Conservation (phyloP, 176 grass and related monocot genomes). For the Avena atlantica region DNA sequence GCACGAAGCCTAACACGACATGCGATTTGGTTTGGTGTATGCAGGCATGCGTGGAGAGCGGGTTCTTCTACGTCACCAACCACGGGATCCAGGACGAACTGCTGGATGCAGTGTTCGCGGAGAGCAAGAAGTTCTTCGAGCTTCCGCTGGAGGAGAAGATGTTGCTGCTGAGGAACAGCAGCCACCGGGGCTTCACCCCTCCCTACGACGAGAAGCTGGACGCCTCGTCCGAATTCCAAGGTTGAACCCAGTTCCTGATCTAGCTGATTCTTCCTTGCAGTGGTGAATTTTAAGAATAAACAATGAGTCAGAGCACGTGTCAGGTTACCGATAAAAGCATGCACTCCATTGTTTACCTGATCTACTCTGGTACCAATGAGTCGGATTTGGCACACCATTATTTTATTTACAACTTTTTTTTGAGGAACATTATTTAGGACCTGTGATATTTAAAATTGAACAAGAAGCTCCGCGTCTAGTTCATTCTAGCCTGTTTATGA, state of each 20-base stretch:
- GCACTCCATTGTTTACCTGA: background rate
- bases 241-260: conserved; percentile 27
- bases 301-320: background rate
- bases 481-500: background rate
- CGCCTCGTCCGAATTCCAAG: conserved; percentile 57
- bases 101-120: conserved; percentile 51
- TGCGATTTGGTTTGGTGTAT: conserved; percentile 13
- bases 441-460: conserved; percentile 19
- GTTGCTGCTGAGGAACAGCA: conserved; percentile 46
- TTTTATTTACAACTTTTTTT: background rate
- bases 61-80: conserved; percentile 89
- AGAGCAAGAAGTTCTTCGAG: conserved; percentile 73
- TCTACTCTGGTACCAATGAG: background rate
- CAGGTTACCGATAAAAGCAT: background rate
- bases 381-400: background rate
- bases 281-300: conserved; percentile 7
- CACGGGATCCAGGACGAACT: conserved; percentile 56
- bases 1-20: background rate
- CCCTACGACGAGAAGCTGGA: conserved; percentile 78
- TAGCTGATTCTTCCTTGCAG: background rate
- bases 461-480: background rate
- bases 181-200: conserved; percentile 73
- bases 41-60: conserved; percentile 83
- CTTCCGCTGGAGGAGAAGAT: conserved; percentile 76
- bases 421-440: background rate